Base-by-base conservation (phyloP, 345 rosid genomes). In the Kernera saxatilis region DNA sequence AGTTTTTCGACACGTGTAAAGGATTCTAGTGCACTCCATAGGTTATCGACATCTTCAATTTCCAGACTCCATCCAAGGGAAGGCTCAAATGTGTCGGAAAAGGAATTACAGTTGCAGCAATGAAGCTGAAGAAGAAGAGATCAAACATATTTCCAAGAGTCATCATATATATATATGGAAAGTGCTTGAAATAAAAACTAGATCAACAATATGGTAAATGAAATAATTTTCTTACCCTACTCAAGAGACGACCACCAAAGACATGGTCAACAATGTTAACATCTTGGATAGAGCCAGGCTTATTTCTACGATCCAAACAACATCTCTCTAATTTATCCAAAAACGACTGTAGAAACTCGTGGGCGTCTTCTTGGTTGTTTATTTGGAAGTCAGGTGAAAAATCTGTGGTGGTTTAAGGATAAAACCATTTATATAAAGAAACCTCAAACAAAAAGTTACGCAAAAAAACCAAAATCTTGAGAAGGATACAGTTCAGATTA, bases 341-440 rank as follows among this genome's bases (percentile, higher is more conserved):
- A 71, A 91, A 71, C 40, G 90, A 87, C 12, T 89, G 96, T 22
- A 89, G 86, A 70, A 86, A 89, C 77, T 89, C 97, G 50, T 91
- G 97, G 12, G 96, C 96, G 67, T 91, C 97, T 82, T 91, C 97
- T 82, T 89, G 97, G 62, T 86, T 85, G 57, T 84, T 71, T 46
- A 81, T 81, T 46, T 35, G 72, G 59, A 91, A 91, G 62, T 59
- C 76, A 26, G 89, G 64, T 37, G 93, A 85, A 69, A 91, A 82
- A 30, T 82, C 95, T 88, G 39, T 70, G 68, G 33, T 7, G 45
- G 75, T 2, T 82, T 71, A 87, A 89, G 84, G 69, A 79, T 59
- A 14, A 70, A 39, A 26, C 48, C 66, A 71, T 32, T 50, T 35
- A 66, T 5, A 21, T 1, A 11, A 54, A 29, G 0, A 41, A 43